Evolutionary conservation across 2,329 filamentous ascomycete species (phyloP), one percentile per base, ranked within the genome.

Genomic region (Talaromyces funiculosus): DNA sequence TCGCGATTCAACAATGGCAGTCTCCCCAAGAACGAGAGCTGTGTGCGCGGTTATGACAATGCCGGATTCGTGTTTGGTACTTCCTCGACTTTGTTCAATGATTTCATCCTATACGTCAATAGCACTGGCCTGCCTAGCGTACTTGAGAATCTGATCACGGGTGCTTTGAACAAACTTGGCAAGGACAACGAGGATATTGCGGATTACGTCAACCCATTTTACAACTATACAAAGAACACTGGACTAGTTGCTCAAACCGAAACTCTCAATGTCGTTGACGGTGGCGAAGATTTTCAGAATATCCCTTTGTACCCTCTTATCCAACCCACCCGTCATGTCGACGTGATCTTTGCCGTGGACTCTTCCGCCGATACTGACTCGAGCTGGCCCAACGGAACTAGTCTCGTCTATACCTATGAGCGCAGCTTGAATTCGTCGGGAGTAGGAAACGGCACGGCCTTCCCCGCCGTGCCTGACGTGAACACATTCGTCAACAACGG

Each of bases 11-110:
- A 79, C 40, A 79, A 76, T 5, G 90, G 90, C 20, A 69, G 71
- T 7, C 73, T 94, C 20, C 76, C 82, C 0, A 70, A 77, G 10
- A 72, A 80, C 59, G 81, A 83, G 45, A 71, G 76, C 29, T 96
- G 92, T 69, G 82, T 95, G 16, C 80, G 82, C 7, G 92, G 92
- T 0, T 92, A 92, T 64, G 92, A 96, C 74, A 92, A 92, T 67
- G 83, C 84, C 24, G 90, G 90, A 6, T 96, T 84, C 69, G 79
- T 96, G 26, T 91, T 96, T 85, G 92, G 92, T 55, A 96, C 92
- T 0, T 91, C 88, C 22, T 90, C 87, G 1, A 88, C 89, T 0
- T 81, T 96, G 1, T 96, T 96, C 81, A 96, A 96, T 76, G 80
- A 86, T 67, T 83, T 90, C 67, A 75, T 96, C 18, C 79, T 92